phyloP scores from a whole-genome alignment of 176 grass and related monocot species.

The Urochloa ruziziensis region DNA sequence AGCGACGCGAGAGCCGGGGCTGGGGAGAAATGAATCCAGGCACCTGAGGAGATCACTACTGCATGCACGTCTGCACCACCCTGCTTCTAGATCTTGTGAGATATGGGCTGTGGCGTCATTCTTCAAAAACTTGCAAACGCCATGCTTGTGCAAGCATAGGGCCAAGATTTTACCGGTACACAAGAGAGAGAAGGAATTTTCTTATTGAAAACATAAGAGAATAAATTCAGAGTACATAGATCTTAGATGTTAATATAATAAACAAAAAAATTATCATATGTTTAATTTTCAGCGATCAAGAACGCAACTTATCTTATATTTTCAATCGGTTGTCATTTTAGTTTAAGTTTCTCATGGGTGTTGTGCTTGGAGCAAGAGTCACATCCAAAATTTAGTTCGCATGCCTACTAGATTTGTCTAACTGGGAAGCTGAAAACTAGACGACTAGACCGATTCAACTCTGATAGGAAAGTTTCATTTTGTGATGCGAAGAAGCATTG shows the following conservation, averaged over 20 bases:
- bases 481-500: not conserved
- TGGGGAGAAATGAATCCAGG: no score
- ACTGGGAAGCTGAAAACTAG: not conserved
- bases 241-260: no score
- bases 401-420: not conserved
- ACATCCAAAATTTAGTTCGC: not conserved
- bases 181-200: not conserved
- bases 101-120: not conserved
- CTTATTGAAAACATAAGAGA: not conserved
- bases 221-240: not conserved
- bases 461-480: not conserved
- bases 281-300: no score
- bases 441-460: not conserved
- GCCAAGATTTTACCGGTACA: not conserved
- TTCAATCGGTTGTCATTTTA: not conserved
- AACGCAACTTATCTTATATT: not conserved
- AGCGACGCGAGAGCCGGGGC: no score
- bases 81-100: not conserved
- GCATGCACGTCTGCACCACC: not conserved
- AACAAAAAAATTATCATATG: no score
- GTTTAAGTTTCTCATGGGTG: not conserved
- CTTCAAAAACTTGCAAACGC: not conserved
- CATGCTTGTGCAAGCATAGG: not conserved
- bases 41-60: no score
- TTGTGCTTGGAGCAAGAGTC: not conserved